Conservation (phyloP, 192 early-diverging fungal genomes). For the Rhizophagus prolifer region DNA sequence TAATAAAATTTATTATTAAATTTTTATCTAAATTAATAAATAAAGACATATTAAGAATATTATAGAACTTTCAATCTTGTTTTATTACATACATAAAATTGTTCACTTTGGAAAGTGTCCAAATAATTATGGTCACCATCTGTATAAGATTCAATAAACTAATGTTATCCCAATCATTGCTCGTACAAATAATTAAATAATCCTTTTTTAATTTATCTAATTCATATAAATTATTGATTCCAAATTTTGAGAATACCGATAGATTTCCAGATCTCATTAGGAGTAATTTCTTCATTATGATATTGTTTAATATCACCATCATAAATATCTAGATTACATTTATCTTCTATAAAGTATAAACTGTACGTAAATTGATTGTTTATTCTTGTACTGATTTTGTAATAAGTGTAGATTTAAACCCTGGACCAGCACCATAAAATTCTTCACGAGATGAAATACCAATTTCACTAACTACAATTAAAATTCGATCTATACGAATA, state of each 20-base stretch:
- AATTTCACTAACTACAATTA: neutral
- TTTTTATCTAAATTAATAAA: too few relatives aligned
- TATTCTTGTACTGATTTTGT: neutral
- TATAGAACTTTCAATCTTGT: too few relatives aligned
- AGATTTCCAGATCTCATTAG: neutral
- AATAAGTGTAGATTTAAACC: neutral
- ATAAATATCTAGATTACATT: neutral
- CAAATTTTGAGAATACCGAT: neutral
- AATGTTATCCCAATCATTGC: too few relatives aligned
- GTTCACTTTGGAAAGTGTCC: too few relatives aligned
- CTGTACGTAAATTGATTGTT: neutral
- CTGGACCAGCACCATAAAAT: neutral
- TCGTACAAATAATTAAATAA: too few relatives aligned
- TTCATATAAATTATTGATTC: too few relatives aligned
- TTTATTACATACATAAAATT: too few relatives aligned
- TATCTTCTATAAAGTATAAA: neutral
- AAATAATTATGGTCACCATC: too few relatives aligned
- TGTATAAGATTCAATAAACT: too few relatives aligned
- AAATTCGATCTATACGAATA: neutral
- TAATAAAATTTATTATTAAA: too few relatives aligned
- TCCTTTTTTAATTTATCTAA: too few relatives aligned
- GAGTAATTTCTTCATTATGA: neutral
- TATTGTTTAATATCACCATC: neutral
- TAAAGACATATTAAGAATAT: too few relatives aligned
- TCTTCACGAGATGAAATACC: neutral